These are phyloP conservation scores for Xerocomellus dryophilus DNA, from an alignment of 768 basidiomycete genomes.

Conservation along the genomic window DNA sequence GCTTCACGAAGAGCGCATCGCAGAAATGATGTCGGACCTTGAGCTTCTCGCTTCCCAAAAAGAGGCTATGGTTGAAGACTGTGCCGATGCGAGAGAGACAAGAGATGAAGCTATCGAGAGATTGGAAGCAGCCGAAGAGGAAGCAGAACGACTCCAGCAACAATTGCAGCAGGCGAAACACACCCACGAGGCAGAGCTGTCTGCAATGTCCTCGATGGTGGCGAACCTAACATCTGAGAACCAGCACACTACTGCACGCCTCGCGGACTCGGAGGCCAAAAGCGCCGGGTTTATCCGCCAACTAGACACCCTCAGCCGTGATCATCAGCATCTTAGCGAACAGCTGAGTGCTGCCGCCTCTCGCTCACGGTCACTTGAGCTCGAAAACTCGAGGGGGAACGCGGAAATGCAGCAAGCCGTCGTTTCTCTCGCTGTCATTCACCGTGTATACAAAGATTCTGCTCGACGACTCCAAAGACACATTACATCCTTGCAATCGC, in stretches of 20 bases:
- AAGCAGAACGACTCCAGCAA: slow-evolving; percentile 46
- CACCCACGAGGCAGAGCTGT: slow-evolving; percentile 36
- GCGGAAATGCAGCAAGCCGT: slow-evolving; percentile 16
- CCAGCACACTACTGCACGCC: slow-evolving; percentile 21
- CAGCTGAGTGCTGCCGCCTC: slow-evolving; percentile 5
- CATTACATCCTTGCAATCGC: slow-evolving; percentile 17
- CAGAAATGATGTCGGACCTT: slow-evolving; percentile 67
- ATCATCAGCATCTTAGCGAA: slow-evolving; percentile 10
- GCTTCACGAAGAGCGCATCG: slow-evolving; percentile 70
- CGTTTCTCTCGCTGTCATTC: slow-evolving; percentile 24
- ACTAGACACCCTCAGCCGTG: slow-evolving; percentile 11
- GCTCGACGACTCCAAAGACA: slow-evolving; percentile 9
- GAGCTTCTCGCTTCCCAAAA: slow-evolving; percentile 66
- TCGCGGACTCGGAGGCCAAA: slow-evolving; percentile 14
- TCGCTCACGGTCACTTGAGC: slow-evolving; percentile 11
- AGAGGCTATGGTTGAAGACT: slow-evolving; percentile 82
- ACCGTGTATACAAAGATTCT: slow-evolving; percentile 16
- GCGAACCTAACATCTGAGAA: slow-evolving; percentile 35
- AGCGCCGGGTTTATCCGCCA: slow-evolving; percentile 16
- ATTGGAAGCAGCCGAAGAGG: slow-evolving; percentile 62
- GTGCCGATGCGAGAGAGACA: slow-evolving; percentile 70
- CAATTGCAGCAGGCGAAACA: slow-evolving; percentile 16
- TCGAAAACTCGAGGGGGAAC: slow-evolving; percentile 3
- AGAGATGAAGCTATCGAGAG: slow-evolving; percentile 59
- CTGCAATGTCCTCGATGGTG: slow-evolving; percentile 39